Conservation (phyloP, 202 grass and related monocot species). For the Tripidium arundinaceum region DNA sequence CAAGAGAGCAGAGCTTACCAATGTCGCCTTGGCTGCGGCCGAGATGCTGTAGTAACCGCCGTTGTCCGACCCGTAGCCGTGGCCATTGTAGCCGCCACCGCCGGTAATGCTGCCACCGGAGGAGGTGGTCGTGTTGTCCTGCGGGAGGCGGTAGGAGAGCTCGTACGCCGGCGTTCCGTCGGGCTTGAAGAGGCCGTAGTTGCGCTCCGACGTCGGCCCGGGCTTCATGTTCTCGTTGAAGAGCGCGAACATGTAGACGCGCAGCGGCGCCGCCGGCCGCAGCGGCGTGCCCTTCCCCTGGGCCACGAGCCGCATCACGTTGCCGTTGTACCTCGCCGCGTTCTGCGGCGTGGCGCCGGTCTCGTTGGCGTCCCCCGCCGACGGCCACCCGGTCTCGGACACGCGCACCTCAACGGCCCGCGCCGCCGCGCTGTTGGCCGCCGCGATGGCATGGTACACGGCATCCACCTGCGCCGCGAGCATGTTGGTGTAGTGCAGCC, state of each 20-base stretch:
- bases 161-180: constrained; percentile 66
- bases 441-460: constrained; percentile 59
- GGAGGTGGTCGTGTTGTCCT: constrained; percentile 27
- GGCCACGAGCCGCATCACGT: constrained; percentile 55
- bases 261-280: constrained; percentile 37
- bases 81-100: constrained; percentile 21
- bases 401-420: constrained; percentile 55
- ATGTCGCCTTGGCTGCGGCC: neutral
- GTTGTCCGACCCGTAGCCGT: constrained; percentile 23
- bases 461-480: constrained; percentile 67
- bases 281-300: constrained; percentile 66
- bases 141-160: constrained; percentile 42
- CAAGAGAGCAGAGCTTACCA: constrained; percentile 25
- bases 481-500: constrained; percentile 59
- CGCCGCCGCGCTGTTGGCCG: constrained; percentile 46
- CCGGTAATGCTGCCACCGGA: neutral
- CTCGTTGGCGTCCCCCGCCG: constrained; percentile 56
- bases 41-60: constrained; percentile 70
- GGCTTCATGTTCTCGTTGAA: constrained; percentile 81
- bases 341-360: constrained; percentile 48
- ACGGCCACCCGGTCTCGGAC: constrained; percentile 80
- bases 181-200: constrained; percentile 65
- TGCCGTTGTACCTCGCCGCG: constrained; percentile 62
- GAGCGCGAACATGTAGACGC: constrained; percentile 63
- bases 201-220: constrained; percentile 61